Conservation (phyloP, 768 basidiomycete genomes). For the Sporobolomyces roseus region DNA sequence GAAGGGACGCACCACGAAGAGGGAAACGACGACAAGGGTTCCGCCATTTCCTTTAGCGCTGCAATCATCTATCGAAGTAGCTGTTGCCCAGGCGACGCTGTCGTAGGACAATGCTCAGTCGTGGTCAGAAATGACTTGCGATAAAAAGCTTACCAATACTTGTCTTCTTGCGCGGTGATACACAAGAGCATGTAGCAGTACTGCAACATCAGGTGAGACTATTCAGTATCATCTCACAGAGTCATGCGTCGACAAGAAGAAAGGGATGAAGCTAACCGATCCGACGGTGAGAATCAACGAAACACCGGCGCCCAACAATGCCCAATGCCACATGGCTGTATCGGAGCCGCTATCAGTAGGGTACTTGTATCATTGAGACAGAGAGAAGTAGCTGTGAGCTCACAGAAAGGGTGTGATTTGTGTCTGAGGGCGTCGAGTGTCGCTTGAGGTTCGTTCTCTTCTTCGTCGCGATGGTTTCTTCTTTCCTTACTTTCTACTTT, state of each 20-base stretch:
- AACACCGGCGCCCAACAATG: background rate
- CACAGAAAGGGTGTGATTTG: background rate
- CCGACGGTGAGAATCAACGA: background rate
- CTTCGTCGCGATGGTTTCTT: background rate
- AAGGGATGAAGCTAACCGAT: background rate
- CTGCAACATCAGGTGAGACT: background rate
- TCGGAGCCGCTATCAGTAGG: no score
- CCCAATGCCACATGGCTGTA: constrained; percentile 9
- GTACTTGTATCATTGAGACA: background rate
- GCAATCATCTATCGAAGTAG: constrained; percentile 2
- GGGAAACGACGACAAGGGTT: background rate
- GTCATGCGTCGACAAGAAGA: background rate
- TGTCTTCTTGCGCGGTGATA: background rate
- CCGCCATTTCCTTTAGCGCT: constrained; percentile 6
- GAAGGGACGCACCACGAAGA: background rate
- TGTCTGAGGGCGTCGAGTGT: background rate
- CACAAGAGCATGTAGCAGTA: constrained; percentile 3
- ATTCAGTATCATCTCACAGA: no score
- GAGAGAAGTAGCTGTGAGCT: constrained; percentile 7
- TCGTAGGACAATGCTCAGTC: background rate
- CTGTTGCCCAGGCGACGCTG: background rate
- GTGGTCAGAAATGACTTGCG: background rate
- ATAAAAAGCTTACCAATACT: background rate
- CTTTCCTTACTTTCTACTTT: background rate
- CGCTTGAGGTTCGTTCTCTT: no score